phyloP scores from a whole-genome alignment of 352 stramenopile species.

The Globisporangium viniferum region DNA sequence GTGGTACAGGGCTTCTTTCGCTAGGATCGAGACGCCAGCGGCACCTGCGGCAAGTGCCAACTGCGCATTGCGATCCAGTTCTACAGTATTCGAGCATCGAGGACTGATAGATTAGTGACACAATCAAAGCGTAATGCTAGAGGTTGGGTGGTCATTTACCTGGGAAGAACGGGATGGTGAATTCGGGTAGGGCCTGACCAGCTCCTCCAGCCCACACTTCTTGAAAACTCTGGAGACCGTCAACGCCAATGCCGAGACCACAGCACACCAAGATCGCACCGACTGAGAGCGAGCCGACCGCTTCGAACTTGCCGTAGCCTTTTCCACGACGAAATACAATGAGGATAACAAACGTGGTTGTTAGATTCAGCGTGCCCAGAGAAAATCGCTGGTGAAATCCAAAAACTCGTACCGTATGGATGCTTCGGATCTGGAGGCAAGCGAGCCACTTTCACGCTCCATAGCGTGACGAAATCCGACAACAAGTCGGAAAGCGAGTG shows the following conservation, averaged over 20 bases:
- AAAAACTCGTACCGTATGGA: conserved; percentile 55
- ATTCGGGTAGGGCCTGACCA: conserved; percentile 25
- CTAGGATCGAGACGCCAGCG: conserved; percentile 87
- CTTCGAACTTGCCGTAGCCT: conserved; percentile 90
- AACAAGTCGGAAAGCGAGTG: conserved; percentile 96
- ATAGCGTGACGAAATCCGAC: conserved; percentile 96
- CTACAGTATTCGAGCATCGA: conserved; percentile 13
- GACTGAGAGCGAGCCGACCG: conserved; percentile 83
- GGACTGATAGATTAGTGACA: background rate
- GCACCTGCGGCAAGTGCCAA: conserved; percentile 79
- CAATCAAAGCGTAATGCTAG: background rate
- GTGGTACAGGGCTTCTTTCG: conserved; percentile 94
- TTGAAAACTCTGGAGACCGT: conserved; percentile 73
- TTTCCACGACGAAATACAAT: background rate
- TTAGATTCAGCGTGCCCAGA: background rate
- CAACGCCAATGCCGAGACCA: conserved; percentile 62
- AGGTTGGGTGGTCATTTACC: conserved; percentile 13
- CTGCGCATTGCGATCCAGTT: conserved; percentile 50
- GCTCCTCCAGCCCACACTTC: conserved; percentile 48
- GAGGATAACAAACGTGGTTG: background rate
- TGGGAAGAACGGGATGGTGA: conserved; percentile 49
- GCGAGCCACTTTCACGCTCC: conserved; percentile 88
- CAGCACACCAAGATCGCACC: conserved; percentile 79
- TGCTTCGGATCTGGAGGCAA: conserved; percentile 94
- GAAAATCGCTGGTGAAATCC: background rate